These are phyloP conservation scores for Cyclanthera cordifolia DNA, from an alignment of 306 rosid genomes.

Conservation along the genomic window DNA sequence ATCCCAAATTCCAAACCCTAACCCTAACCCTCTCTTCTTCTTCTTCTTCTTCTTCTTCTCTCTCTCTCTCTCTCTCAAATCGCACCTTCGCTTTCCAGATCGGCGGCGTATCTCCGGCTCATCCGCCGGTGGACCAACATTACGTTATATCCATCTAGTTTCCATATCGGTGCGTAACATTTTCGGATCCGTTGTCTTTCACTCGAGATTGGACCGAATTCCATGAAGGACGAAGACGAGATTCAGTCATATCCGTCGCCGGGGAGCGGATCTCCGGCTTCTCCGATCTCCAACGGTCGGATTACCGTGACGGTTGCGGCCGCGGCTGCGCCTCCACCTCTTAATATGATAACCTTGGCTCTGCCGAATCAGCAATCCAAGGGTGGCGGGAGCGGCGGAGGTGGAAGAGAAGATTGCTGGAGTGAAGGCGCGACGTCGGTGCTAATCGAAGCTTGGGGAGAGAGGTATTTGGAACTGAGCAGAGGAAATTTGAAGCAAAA, in stretches of 20 bases:
- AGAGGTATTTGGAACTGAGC: slow-evolving; percentile 82
- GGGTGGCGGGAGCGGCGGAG: slow-evolving; percentile 31
- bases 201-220: not conserved
- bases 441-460: slow-evolving; percentile 97
- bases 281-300: slow-evolving; percentile 46
- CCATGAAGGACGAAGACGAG: slow-evolving; percentile 85
- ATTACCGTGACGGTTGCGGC: slow-evolving; percentile 85
- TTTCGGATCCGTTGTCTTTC: slow-evolving; percentile 26
- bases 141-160: not conserved
- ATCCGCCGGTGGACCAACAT: slow-evolving; percentile 13
- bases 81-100: slow-evolving; percentile 6
- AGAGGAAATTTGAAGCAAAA: slow-evolving; percentile 93
- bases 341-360: slow-evolving; percentile 43
- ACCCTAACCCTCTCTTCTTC: slow-evolving; percentile 22
- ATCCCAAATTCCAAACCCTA: slow-evolving; percentile 25
- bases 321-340: slow-evolving; percentile 29
- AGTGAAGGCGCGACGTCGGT: slow-evolving; percentile 89
- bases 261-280: slow-evolving; percentile 54
- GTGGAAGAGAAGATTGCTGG: slow-evolving; percentile 97
- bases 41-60: no score
- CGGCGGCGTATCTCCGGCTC: slow-evolving; percentile 16
- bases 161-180: slow-evolving; percentile 11
- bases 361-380: slow-evolving; percentile 51
- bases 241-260: slow-evolving; percentile 62
- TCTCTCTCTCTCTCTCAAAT: not conserved